phyloP scores from a whole-genome alignment of 1,139 yeast genomes.

The Yamadazyma mexicana region DNA sequence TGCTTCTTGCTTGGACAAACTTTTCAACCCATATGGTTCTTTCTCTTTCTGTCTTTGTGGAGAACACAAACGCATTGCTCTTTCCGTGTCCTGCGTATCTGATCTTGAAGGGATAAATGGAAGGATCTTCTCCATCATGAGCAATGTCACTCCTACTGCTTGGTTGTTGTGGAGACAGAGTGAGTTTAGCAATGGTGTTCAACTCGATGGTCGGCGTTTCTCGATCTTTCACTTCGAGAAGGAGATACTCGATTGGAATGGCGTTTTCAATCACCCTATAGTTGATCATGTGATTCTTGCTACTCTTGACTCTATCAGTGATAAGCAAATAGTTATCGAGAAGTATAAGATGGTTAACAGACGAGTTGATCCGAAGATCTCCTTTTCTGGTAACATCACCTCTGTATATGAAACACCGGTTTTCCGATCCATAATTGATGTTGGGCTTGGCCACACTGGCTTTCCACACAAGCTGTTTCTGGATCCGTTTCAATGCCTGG shows the following conservation, averaged over 20 bases:
- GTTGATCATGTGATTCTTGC: slow-evolving; percentile 23
- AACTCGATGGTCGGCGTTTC: slow-evolving; percentile 22
- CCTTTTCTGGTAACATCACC: slow-evolving; percentile 67
- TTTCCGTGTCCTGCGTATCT: slow-evolving; percentile 49
- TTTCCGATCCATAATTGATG: slow-evolving; percentile 55
- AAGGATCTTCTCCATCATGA: slow-evolving; percentile 35
- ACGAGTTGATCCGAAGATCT: slow-evolving; percentile 56
- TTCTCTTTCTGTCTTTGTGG: slow-evolving; percentile 53
- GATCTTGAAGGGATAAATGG: slow-evolving; percentile 38
- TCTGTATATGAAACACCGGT: slow-evolving; percentile 56
- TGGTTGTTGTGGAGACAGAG: slow-evolving; percentile 18
- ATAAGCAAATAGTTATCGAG: slow-evolving; percentile 73
- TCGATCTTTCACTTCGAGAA: slow-evolving; percentile 49
- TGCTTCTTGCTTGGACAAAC: slow-evolving; percentile 55
- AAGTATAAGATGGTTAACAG: slow-evolving; percentile 54
- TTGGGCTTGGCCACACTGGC: slow-evolving; percentile 37
- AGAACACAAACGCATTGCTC: slow-evolving; percentile 52
- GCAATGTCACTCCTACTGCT: slow-evolving; percentile 16
- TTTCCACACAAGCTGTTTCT: slow-evolving; percentile 52
- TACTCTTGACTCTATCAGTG: slow-evolving; percentile 49
- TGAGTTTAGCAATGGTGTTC: slow-evolving; percentile 20
- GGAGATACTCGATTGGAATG: slow-evolving; percentile 58
- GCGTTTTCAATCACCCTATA: slow-evolving; percentile 57
- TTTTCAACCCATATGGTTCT: slow-evolving; percentile 61
- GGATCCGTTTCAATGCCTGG: slow-evolving; percentile 46